Evolutionary conservation across 805 yeast genomes (phyloP).

Genomic region (Metschnikowia anglica): DNA sequence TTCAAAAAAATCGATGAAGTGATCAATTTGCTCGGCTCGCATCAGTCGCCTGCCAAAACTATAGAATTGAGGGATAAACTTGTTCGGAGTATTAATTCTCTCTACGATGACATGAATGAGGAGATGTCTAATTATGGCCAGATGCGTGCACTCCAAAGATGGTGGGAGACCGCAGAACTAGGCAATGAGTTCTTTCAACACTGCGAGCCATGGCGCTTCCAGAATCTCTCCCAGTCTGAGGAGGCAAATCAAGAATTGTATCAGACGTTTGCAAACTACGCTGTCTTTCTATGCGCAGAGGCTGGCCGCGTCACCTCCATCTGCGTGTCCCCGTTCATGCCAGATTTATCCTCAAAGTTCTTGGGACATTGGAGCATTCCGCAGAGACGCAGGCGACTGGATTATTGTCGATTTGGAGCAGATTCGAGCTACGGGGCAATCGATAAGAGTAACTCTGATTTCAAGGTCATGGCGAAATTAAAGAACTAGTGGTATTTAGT

Average conservation of each 20-base stretch:
- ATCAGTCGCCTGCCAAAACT: conserved; percentile 10
- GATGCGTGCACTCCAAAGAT: conserved; percentile 51
- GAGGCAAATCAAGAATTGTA: conserved; percentile 11
- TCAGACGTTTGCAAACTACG: conserved; percentile 39
- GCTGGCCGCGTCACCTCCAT: conserved; percentile 66
- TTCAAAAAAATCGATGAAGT: conserved; percentile 26
- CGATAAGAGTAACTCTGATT: background rate
- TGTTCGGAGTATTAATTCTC: conserved; percentile 10
- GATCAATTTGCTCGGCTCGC: conserved; percentile 12
- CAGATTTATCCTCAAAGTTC: conserved; percentile 54
- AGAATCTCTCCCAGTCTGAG: conserved; percentile 20
- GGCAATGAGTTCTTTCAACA: conserved; percentile 69
- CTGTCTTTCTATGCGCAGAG: conserved; percentile 68
- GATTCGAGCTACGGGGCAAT: conserved; percentile 38
- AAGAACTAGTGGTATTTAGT: background rate
- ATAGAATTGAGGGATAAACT: conserved; percentile 18
- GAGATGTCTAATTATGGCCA: conserved; percentile 50
- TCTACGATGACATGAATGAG: conserved; percentile 35
- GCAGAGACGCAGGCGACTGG: conserved; percentile 38
- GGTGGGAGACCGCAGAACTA: conserved; percentile 59
- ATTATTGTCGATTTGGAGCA: conserved; percentile 50
- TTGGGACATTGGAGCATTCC: conserved; percentile 62
- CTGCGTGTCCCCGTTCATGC: conserved; percentile 70
- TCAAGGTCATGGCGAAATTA: conserved; percentile 19
- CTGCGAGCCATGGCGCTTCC: conserved; percentile 72